Evolutionary conservation across 116 monocot genomes (phyloP).

Genomic region (Iris pallida): DNA sequence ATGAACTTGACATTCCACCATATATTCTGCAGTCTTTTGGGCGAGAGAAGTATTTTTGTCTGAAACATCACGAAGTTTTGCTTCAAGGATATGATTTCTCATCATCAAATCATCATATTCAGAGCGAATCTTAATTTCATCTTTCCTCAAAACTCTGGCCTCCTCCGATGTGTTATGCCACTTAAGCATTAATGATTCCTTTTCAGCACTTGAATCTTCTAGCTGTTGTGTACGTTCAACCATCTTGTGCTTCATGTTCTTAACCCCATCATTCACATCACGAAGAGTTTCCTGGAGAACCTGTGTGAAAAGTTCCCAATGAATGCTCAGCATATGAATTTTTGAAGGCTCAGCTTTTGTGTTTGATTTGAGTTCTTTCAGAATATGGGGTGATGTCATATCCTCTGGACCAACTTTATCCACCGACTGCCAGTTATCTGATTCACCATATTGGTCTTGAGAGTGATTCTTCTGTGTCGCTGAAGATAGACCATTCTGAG

Average conservation of each 20-base stretch:
- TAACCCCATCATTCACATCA: no score
- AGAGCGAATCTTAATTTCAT: no score
- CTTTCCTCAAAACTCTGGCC: no score
- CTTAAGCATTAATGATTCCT: no score
- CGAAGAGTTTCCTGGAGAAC: no score
- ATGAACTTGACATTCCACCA: constrained; percentile 25
- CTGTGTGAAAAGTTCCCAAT: constrained; percentile 60
- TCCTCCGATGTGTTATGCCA: no score
- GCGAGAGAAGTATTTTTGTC: constrained; percentile 48
- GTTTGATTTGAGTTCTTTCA: constrained; percentile 15
- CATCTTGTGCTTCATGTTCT: no score
- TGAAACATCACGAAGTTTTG: constrained; percentile 38
- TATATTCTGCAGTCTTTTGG: constrained; percentile 44
- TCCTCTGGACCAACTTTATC: constrained; percentile 21
- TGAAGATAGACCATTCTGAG: no score
- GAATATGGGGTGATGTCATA: constrained; percentile 7
- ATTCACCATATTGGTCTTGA: background rate
- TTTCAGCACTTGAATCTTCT: no score
- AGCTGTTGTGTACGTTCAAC: no score
- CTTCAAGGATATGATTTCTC: constrained; percentile 50
- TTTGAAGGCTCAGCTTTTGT: constrained; percentile 54
- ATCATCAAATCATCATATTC: constrained; percentile 51
- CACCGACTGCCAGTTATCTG: constrained; percentile 5
- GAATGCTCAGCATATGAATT: constrained; percentile 32
- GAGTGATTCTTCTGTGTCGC: background rate